Evolutionary conservation across 257 asterid genomes (phyloP).

Genomic region (Leonotis leonurus): DNA sequence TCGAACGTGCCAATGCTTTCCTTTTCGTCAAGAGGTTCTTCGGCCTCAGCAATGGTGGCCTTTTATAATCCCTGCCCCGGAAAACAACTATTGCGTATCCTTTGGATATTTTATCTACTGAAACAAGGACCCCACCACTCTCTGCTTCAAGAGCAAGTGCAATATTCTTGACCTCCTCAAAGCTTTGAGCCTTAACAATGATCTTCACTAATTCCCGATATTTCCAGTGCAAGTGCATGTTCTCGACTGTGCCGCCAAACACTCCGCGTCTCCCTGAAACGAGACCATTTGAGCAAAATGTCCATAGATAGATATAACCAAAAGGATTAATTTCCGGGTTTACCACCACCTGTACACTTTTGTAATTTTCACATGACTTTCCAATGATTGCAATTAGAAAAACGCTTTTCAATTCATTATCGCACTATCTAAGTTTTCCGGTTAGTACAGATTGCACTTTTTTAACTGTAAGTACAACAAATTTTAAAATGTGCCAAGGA

Average conservation of each 20-base stretch:
- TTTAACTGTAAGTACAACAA: too few species aligned
- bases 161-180: constrained; percentile 67
- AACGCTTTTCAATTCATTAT: too few species aligned
- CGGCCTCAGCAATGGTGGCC: constrained; percentile 75
- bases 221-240: constrained; percentile 99
- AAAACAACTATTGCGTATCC: constrained; percentile 86
- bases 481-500: too few species aligned
- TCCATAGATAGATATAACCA: background rate
- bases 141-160: constrained; percentile 93
- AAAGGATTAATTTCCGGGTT: too few species aligned
- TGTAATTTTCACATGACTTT: too few species aligned
- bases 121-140: constrained; percentile 91
- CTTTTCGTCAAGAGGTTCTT: constrained; percentile 86
- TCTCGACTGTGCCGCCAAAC: constrained; percentile 95
- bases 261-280: constrained; percentile 95
- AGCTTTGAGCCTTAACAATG: constrained; percentile 63
- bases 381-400: too few species aligned
- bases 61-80: constrained; percentile 75
- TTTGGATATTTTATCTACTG: constrained; percentile 86
- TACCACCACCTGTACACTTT: too few species aligned
- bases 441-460: too few species aligned
- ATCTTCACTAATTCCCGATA: constrained; percentile 86
- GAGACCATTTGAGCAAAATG: constrained; percentile 11
- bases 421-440: too few species aligned
- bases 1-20: constrained; percentile 94